Evolutionary conservation across 306 rosid genomes (phyloP).

Genomic region (Astragalus membranaceus): DNA sequence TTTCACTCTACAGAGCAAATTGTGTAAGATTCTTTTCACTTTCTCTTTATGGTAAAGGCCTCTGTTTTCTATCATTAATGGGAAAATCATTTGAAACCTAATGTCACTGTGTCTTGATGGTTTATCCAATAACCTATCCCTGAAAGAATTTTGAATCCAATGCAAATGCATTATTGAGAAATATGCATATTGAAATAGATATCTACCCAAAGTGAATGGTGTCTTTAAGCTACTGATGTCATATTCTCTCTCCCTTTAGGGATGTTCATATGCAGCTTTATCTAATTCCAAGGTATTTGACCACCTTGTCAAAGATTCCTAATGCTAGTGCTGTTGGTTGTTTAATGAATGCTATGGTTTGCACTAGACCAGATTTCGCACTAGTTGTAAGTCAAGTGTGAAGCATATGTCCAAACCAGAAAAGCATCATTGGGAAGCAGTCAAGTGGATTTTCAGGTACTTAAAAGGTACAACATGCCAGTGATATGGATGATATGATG

Average conservation of each 20-base stretch:
- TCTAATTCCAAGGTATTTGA: constrained; percentile 58
- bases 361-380: no score
- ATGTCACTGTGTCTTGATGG: background rate
- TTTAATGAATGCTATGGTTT: no score
- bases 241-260: constrained; percentile 41
- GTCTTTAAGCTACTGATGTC: constrained; percentile 17
- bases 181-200: background rate
- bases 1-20: background rate
- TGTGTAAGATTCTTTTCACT: background rate
- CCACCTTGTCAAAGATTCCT: no score
- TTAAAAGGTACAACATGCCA: no score
- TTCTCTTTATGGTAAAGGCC: background rate
- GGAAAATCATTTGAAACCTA: background rate
- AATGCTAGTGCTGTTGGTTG: no score
- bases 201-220: background rate
- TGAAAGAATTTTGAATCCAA: background rate
- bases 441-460: no score
- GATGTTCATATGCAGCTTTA: constrained; percentile 52
- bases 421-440: no score
- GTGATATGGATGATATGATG: no score
- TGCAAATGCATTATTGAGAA: background rate
- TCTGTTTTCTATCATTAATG: background rate
- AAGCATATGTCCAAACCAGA: no score
- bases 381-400: no score
- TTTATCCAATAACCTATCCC: background rate